Evolutionary conservation across 345 rosid genomes (phyloP).

Genomic region (Sonneratia caseolaris): DNA sequence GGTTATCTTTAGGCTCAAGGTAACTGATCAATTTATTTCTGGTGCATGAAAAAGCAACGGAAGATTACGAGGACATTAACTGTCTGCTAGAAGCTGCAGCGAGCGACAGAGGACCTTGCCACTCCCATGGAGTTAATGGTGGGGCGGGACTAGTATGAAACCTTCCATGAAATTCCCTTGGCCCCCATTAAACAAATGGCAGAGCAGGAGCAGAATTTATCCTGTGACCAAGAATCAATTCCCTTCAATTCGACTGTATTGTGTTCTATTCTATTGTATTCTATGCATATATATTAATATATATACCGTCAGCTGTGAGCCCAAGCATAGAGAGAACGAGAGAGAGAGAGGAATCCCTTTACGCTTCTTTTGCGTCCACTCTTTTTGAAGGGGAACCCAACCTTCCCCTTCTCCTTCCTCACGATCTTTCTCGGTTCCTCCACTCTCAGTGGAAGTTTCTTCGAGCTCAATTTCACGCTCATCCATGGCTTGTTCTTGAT

Average conservation of each 20-base stretch:
- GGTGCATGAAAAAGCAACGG: no score
- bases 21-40: no score
- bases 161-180: background rate
- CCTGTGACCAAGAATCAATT: background rate
- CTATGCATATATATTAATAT: no score
- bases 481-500: background rate
- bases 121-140: background rate
- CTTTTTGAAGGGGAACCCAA: background rate
- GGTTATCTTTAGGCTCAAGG: no score
- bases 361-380: constrained; percentile 2
- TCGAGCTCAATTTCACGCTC: background rate
- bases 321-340: background rate
- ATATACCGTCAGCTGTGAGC: background rate
- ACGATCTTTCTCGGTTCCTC: background rate
- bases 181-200: constrained; percentile 1
- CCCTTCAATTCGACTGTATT: no score
- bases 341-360: background rate
- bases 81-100: no score
- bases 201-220: background rate
- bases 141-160: no score
- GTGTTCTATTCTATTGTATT: no score
- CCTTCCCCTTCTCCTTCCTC: background rate
- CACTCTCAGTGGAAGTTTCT: background rate
- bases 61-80: no score
- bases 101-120: background rate